A percentile compares a stretch with the other conserved stretches of the same genome.
Evolutionary conservation across 2,329 filamentous ascomycete genomes (phyloP).

Genomic region (Alternaria tenuissima): DNA sequence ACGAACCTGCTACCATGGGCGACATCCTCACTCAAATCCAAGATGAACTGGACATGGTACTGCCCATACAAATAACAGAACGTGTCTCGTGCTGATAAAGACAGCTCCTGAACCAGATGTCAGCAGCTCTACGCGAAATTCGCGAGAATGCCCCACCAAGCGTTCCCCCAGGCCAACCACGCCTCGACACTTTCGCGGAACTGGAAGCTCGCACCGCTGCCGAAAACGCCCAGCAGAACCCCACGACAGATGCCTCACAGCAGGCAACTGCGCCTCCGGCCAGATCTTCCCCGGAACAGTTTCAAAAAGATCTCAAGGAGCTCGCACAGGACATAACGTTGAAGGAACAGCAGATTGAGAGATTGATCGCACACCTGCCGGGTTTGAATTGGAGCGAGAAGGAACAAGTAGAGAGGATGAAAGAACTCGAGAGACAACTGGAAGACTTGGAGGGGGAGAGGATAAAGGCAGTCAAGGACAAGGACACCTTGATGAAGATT

Average conservation of each 20-base stretch:
- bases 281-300: conserved; percentile 52
- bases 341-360: conserved; percentile 85
- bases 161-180: conserved; percentile 55
- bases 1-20: conserved; percentile 60
- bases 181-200: conserved; percentile 42
- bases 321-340: conserved; percentile 78
- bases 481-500: conserved; percentile 52
- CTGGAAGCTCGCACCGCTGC: conserved; percentile 37
- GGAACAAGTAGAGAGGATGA: conserved; percentile 72
- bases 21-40: conserved; percentile 85
- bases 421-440: conserved; percentile 55
- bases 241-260: conserved; percentile 22
- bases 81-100: conserved; percentile 1
- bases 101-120: conserved; percentile 59
- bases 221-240: conserved; percentile 26
- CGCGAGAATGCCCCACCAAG: conserved; percentile 52
- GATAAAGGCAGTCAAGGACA: conserved; percentile 52
- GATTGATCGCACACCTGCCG: conserved; percentile 76
- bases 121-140: conserved; percentile 56
- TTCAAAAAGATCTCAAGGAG: conserved; percentile 73
- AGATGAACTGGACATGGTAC: conserved; percentile 82
- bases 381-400: conserved; percentile 80
- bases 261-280: conserved; percentile 22
- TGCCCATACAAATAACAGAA: neutral
- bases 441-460: conserved; percentile 54